phyloP scores from a whole-genome alignment of 2,329 filamentous ascomycete genomes.

The Aaosphaeria arxii region DNA sequence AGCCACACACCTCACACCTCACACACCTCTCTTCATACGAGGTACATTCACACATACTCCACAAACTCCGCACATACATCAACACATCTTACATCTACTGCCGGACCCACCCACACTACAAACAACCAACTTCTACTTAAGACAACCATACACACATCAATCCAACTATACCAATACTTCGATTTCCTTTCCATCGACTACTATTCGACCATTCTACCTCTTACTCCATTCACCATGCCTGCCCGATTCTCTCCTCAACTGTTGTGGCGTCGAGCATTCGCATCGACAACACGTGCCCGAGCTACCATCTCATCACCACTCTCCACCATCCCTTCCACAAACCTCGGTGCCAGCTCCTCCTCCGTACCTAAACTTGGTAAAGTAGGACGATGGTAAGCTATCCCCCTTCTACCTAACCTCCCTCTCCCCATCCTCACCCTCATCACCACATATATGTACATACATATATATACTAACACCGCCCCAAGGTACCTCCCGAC shows the following conservation, averaged over 20 bases:
- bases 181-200: too few relatives aligned
- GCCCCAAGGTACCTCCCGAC: conserved; percentile 28
- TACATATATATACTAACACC: conserved; percentile 3
- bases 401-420: background rate
- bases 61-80: too few relatives aligned
- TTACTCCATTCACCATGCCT: conserved; percentile 2
- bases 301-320: conserved; percentile 19
- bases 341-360: conserved; percentile 18
- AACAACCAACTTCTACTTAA: too few relatives aligned
- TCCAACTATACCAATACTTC: too few relatives aligned
- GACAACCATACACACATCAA: too few relatives aligned
- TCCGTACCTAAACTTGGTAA: conserved; percentile 29
- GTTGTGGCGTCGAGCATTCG: conserved; percentile 18
- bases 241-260: conserved; percentile 13
- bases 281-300: conserved; percentile 25
- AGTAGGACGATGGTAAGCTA: conserved; percentile 28
- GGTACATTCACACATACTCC: too few relatives aligned
- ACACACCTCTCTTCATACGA: too few relatives aligned
- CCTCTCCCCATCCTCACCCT: background rate
- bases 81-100: too few relatives aligned
- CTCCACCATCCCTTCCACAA: conserved; percentile 12
- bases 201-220: too few relatives aligned
- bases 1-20: too few relatives aligned
- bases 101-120: too few relatives aligned
- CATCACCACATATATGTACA: too few relatives aligned